These are phyloP conservation scores for Cinnamomum micranthum DNA, from an alignment of 164 flowering plant genomes.

Conservation along the genomic window DNA sequence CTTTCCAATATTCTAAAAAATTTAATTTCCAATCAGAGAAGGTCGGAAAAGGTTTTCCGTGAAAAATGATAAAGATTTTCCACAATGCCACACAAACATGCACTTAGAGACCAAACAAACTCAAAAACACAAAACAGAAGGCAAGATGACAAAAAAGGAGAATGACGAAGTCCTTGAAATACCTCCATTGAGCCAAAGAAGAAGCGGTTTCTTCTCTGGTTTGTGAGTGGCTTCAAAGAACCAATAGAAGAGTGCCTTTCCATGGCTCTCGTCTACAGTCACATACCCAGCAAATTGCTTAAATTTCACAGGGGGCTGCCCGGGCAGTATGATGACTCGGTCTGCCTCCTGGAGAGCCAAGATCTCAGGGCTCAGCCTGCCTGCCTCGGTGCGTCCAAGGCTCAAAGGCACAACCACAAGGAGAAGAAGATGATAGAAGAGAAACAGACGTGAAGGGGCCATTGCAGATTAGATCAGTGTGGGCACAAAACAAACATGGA, in stretches of 20 bases:
- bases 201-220: conserved; percentile 41
- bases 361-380: neutral
- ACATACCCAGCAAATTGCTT: conserved; percentile 58
- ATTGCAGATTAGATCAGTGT: neutral
- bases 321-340: conserved; percentile 40
- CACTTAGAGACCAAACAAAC: too few relatives aligned
- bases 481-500: neutral
- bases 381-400: neutral
- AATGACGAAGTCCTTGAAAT: neutral
- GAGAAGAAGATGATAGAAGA: too few relatives aligned
- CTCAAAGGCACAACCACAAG: neutral
- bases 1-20: too few relatives aligned
- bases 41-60: too few relatives aligned
- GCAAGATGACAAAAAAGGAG: too few relatives aligned
- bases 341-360: conserved; percentile 37
- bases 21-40: too few relatives aligned
- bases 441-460: neutral
- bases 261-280: conserved; percentile 41
- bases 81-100: too few relatives aligned
- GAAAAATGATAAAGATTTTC: too few relatives aligned
- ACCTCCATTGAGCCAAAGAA: conserved; percentile 73
- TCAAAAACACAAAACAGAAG: too few relatives aligned
- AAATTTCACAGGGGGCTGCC: conserved; percentile 55
- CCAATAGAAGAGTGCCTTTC: conserved; percentile 68
- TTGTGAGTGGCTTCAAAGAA: conserved; percentile 47